Evolutionary conservation across 495 filamentous ascomycete genomes (phyloP), one percentile per base, ranked within the genome.

Genomic region (Apiosordaria backusii): DNA sequence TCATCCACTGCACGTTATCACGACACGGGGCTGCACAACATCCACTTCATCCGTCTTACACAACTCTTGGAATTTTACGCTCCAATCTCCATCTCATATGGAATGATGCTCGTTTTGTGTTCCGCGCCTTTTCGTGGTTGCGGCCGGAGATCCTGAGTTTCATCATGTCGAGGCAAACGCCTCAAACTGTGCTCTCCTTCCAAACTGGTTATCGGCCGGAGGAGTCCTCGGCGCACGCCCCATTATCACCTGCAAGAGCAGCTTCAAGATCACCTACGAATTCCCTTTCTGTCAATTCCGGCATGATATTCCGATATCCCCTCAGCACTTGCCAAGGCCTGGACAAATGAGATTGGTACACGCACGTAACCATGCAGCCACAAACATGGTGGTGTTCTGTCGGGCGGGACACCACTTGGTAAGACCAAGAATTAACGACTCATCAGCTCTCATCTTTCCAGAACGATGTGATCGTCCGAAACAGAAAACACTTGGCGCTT

Each of bases 341-440:
- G 24, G 24, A 59, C 64, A 64, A 69, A 69, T 69, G 59, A 53
- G 24, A 69, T 61, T 26, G 64, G 50, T 18, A 58, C 57, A 40
- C 67, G 26, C 23, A 50, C 57, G 67, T 61, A 66, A 35, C 64
- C 61, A 40, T 64, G 67, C 64, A 63, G 67, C 64, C 50, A 60
- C 35, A 45, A 45, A 45, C 35, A 45, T 15, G 35, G 13, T 45
- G 35, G 35, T 45, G 35, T 45, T 45, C 35, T 45, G 13, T 15
- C 10, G 13, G 10, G 35, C 13, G 35, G 35, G 35, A 15, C n/a
- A n/a, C n/a, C n/a, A n/a, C n/a, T n/a, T n/a, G n/a, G n/a, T n/a
- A n/a, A n/a, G n/a, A n/a, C n/a, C n/a, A n/a, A n/a, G 57, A 10
- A 23, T 10, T 59, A 15, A 6, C 59, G n/a, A n/a, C 18, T 25